Percentiles rank a stretch among this genome's conserved stretches.
phyloP scores from a whole-genome alignment of 139 green algal species.

The Desmodesmus armatus region DNA sequence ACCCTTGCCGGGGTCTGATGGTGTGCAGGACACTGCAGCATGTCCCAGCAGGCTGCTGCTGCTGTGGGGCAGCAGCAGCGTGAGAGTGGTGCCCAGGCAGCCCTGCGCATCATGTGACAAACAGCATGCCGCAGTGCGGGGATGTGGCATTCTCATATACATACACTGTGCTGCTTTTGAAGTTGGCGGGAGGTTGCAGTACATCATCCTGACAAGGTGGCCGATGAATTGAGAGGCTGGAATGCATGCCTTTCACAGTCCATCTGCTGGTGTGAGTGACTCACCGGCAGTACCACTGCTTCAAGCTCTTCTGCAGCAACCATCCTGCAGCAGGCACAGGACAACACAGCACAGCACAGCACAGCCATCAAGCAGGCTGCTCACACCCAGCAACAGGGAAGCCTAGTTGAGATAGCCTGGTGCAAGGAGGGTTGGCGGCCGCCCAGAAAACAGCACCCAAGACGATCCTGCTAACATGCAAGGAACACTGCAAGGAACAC shows the following conservation, averaged over 20 bases:
- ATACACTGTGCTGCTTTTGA: background rate
- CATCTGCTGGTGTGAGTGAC: background rate
- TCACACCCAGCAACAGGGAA: background rate
- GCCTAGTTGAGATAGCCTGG: no score
- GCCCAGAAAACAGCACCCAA: no score
- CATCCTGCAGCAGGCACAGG: slow-evolving; percentile 7
- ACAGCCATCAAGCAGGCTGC: background rate
- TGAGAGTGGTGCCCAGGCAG: background rate
- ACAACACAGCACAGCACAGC: background rate
- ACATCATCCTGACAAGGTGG: background rate
- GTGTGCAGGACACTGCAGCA: background rate
- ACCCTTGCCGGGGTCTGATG: background rate
- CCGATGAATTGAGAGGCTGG: background rate
- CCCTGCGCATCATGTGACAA: slow-evolving; percentile 2
- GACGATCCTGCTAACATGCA: background rate
- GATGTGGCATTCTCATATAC: background rate
- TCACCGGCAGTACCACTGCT: slow-evolving; percentile 27
- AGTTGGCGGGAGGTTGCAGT: background rate
- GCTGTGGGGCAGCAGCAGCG: slow-evolving; percentile 17
- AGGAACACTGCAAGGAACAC: background rate
- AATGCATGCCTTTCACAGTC: no score
- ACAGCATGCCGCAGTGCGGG: background rate
- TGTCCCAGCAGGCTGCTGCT: background rate
- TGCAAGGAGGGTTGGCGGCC: no score
- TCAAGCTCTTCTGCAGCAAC: slow-evolving; percentile 8